Base-by-base conservation (phyloP, 2,329 filamentous ascomycete genomes). In the Acarospora socialis region DNA sequence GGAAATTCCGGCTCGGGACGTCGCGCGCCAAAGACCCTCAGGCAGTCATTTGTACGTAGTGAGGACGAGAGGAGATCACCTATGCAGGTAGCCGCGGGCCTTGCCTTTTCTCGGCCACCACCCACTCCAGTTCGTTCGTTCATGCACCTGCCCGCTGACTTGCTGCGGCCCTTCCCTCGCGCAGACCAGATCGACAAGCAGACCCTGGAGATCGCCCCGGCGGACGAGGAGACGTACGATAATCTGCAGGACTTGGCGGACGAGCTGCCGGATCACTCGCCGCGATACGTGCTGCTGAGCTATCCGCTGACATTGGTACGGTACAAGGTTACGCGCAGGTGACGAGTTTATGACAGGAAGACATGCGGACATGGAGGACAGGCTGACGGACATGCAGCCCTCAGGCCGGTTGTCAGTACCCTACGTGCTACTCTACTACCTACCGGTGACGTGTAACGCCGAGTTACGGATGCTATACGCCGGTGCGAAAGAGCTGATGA, bases 401-500 rank as follows among this genome's bases (percentile, higher is more conserved):
- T 84, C 81, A 32, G 90, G 90, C 35, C 76, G 90, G 17, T 56
- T 84, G 25, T 80, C 82, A 4, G 84, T 93, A 3, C 90, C 90
- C 7, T 98, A 98, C 54, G 83, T 94, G 28, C 72, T 95, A 53
- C 61, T 98, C 14, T 94, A 92, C 64, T 95, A 93, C 60, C 73
- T 95, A 14, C 90, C 90, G 5, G 79, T 77, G 31, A 94, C 87
- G 29, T 90, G 82, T 60, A 94, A 92, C 54, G 73, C 69, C 44
- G 81, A 86, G 50, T 64, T 80, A 50, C 74, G 82, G 45, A 95
- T 95, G 90, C 63, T 90, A 52, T 98, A 95, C 54, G 90, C 90
- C 18, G 81, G 86, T 22, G 90, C 90, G 25, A 93, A 94, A 59
- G 90, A 98, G 61, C 59, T 95, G 54, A 84, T 95, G 78, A 74